Evolutionary conservation across 352 stramenopile species (phyloP).

Genomic region (Pythium graminicola): DNA sequence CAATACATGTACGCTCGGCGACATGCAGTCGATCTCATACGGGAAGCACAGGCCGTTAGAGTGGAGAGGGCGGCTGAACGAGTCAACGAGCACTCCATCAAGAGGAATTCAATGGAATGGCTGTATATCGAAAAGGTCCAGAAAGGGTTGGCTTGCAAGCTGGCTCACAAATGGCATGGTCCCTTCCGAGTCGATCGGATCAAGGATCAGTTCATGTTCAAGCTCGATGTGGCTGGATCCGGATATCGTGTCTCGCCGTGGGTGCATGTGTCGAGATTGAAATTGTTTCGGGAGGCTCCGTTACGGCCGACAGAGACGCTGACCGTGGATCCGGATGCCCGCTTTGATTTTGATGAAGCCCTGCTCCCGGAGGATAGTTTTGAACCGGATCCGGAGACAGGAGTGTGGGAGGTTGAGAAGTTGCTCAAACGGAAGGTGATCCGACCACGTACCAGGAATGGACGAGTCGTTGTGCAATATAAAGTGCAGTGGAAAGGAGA

Average conservation of each 20-base stretch:
- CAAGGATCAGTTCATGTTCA: neutral
- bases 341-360: slow-evolving; percentile 22
- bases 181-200: slow-evolving; percentile 17
- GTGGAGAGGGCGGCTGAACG: no score
- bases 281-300: slow-evolving; percentile 6
- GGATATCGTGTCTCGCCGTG: slow-evolving; percentile 8
- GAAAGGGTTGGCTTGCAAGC: slow-evolving; percentile 11
- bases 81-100: neutral
- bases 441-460: no score
- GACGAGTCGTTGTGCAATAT: no score
- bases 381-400: slow-evolving; percentile 7
- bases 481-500: no score
- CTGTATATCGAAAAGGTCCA: slow-evolving; percentile 20
- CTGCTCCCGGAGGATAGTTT: slow-evolving; percentile 20
- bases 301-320: neutral
- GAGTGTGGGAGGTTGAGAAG: slow-evolving; percentile 14
- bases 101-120: slow-evolving; percentile 14
- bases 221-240: slow-evolving; percentile 8
- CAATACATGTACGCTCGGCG: neutral
- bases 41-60: no score
- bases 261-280: no score
- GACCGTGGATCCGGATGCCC: neutral
- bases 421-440: neutral
- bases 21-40: no score
- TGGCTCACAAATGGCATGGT: slow-evolving; percentile 23